Evolutionary conservation across 805 yeast species (phyloP), one percentile per base, ranked within the genome.

Genomic region (Suhomyces faveliae): DNA sequence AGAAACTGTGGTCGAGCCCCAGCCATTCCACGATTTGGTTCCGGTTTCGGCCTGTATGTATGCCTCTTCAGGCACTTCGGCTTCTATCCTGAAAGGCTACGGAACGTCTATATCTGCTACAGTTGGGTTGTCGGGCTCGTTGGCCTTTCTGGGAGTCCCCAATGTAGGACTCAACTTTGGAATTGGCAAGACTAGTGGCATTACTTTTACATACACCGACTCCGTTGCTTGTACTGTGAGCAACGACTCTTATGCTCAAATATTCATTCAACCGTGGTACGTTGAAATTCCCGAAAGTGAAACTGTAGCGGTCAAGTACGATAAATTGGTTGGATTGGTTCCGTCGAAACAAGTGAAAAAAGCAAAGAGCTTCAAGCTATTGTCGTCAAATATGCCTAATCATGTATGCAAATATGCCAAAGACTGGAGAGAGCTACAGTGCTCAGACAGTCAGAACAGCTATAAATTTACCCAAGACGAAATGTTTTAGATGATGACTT

Each of bases 41-140:
- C 53, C 53, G 2, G 53, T 51, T 9, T 47, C 53, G 11, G 37
- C 30, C 23, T 51, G 53, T 20, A 13, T 47, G 29, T 25, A 44
- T 17, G 45, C 49, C 1, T 33, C 44, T 3, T 13, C 20, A 7
- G 48, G 33, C 13, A 30, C 41, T 33, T 7, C 21, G 6, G 48
- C 46, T 5, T 22, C 27, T 12, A 22, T 47, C 17, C 19, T 17
- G 21, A 47, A 35, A 25, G 19, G 41, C 3, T 47, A 40, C 37
- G 25, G 37, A 3, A 22, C 35, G 2, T 24, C 30, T 1, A 23
- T 46, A n/a, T 27, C 42, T 7, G 8, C 25, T 11, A 21, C 10
- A 20, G 25, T 37, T 12, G 40, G 40, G 13, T n/a, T 21, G 5
- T 37, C 40, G 3, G 40, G 15, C 12, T 37, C 40, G 0, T 37